Evolutionary conservation across 331 rosid species (phyloP).

Genomic region (Malus hybrid): DNA sequence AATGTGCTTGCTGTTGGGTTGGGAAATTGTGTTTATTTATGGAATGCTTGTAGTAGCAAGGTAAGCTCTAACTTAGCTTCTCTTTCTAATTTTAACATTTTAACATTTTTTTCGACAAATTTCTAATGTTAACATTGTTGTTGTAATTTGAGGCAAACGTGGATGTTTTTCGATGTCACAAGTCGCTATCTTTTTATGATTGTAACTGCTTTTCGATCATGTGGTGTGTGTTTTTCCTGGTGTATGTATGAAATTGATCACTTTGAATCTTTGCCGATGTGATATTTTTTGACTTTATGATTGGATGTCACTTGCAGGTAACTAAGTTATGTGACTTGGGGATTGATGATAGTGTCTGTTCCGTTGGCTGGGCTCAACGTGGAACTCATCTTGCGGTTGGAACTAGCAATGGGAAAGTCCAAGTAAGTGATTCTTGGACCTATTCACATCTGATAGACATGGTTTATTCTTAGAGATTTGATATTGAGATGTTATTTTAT

Average conservation of each 20-base stretch:
- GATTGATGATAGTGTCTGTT: slow-evolving; percentile 75
- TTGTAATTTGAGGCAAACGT: background rate
- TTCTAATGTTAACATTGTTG: background rate
- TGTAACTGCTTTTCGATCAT: background rate
- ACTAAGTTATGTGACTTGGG: slow-evolving; percentile 96
- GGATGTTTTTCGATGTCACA: background rate
- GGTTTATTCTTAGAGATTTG: background rate
- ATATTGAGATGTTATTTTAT: background rate
- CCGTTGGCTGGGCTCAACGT: slow-evolving; percentile 98
- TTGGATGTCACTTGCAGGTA: slow-evolving; percentile 47
- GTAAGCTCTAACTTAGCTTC: slow-evolving; percentile 23
- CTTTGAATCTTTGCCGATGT: background rate
- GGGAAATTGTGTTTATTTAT: slow-evolving; percentile 91
- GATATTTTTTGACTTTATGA: background rate
- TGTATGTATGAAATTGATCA: background rate
- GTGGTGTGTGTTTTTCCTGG: background rate
- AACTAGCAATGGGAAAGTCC: slow-evolving; percentile 87
- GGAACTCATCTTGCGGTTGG: slow-evolving; percentile 98
- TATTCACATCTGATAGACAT: background rate
- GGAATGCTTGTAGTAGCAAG: slow-evolving; percentile 99
- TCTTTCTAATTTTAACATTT: background rate
- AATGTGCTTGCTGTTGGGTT: slow-evolving; percentile 92
- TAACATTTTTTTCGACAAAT: background rate
- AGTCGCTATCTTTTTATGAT: background rate
- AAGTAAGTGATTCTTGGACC: slow-evolving; percentile 40